Percentiles rank a stretch among this genome's conserved stretches.
These are phyloP conservation scores for Cercospora sp. DNA, from an alignment of 2,329 filamentous ascomycete genomes.

Conservation along the genomic window DNA sequence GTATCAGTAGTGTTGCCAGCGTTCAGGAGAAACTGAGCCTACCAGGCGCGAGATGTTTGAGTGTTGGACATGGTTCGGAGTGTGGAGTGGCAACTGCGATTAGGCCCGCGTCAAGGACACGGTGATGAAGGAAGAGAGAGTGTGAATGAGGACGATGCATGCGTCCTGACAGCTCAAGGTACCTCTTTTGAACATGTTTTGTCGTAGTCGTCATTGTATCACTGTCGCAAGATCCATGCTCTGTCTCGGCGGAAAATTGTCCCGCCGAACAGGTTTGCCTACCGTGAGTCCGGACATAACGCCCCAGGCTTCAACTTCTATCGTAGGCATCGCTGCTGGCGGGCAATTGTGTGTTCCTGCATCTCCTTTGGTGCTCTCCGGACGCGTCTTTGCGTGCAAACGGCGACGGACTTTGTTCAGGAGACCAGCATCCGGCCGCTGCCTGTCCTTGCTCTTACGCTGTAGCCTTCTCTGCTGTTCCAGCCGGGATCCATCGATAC, in stretches of 20 bases:
- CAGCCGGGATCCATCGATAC: not conserved
- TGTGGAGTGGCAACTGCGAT: not conserved
- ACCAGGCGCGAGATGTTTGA: constrained; percentile 55
- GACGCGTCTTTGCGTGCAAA: not conserved
- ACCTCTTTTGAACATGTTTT: not conserved
- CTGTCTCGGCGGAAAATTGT: not conserved
- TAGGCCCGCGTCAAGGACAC: not conserved
- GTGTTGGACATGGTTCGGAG: constrained; percentile 8
- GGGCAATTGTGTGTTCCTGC: not conserved
- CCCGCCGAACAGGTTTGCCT: not conserved
- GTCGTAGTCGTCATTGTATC: not conserved
- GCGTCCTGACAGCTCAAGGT: not conserved
- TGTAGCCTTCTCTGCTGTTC: not conserved
- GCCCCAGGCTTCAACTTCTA: not conserved
- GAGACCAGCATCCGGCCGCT: not conserved
- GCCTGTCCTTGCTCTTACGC: not conserved
- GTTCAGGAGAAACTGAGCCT: too few species aligned
- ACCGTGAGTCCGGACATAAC: not conserved
- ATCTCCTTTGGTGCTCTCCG: not conserved
- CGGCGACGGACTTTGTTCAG: not conserved
- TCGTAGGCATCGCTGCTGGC: not conserved
- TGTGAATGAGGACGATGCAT: not conserved
- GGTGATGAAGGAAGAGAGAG: not conserved
- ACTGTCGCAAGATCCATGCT: not conserved
- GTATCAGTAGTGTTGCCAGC: not conserved